A percentile compares a stretch with the other conserved stretches of the same genome.
phyloP scores from a whole-genome alignment of 257 asterid genomes.

The Solanum sitiens region DNA sequence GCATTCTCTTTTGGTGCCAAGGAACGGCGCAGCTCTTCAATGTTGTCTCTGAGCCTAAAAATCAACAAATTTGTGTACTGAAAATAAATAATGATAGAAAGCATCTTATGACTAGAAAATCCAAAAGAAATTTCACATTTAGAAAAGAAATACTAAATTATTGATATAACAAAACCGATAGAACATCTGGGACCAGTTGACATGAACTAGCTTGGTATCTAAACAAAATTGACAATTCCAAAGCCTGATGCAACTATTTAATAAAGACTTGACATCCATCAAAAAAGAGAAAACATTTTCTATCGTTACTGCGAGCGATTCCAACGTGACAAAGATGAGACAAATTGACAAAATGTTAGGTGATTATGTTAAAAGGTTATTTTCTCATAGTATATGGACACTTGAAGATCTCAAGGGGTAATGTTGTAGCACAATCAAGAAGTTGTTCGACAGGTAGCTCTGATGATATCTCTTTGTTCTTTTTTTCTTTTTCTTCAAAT shows the following conservation, averaged over 20 bases:
- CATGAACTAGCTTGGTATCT: background rate
- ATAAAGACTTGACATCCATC: background rate
- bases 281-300: background rate
- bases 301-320: background rate
- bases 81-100: conserved; percentile 1
- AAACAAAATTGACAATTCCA: background rate
- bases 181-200: background rate
- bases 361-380: background rate
- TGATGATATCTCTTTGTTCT: background rate
- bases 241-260: background rate
- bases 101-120: background rate
- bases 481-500: background rate
- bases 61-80: conserved; percentile 12
- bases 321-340: background rate
- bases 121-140: background rate
- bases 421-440: background rate
- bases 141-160: background rate
- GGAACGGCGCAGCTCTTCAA: conserved; percentile 81
- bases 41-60: conserved; percentile 69
- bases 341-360: background rate
- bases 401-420: background rate
- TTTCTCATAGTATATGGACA: background rate
- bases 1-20: conserved; percentile 79
- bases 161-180: background rate
- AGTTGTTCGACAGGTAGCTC: background rate